Evolutionary conservation across 129 eudicot genomes (phyloP).

Genomic region (Smallanthus sonchifolius): DNA sequence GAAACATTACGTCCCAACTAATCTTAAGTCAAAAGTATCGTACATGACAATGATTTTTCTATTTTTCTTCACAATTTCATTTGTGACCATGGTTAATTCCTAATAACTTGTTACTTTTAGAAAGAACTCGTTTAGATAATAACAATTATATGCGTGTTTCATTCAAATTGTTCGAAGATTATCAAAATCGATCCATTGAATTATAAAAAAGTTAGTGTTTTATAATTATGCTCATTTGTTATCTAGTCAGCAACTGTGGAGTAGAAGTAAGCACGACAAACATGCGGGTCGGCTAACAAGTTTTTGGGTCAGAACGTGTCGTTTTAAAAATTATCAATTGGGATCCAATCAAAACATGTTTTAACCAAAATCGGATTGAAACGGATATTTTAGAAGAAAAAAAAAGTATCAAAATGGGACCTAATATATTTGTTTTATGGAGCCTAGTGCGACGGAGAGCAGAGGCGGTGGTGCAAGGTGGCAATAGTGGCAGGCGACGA

Average conservation of each 20-base stretch:
- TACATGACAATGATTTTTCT: not conserved
- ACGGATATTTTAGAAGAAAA: too few species aligned
- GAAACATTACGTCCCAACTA: constrained; percentile 5
- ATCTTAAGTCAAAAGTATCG: not conserved
- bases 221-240: not conserved
- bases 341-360: too few species aligned
- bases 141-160: not conserved
- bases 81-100: not conserved
- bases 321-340: too few species aligned
- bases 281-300: not conserved
- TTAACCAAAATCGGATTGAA: too few species aligned
- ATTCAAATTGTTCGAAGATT: too few species aligned
- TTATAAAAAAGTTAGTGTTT: not conserved
- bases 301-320: too few species aligned
- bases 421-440: too few species aligned
- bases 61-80: not conserved
- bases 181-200: not conserved
- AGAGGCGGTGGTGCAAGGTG: too few species aligned
- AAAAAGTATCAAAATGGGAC: too few species aligned
- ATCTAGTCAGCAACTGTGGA: not conserved
- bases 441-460: too few species aligned
- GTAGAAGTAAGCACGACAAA: too few species aligned
- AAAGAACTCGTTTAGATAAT: not conserved
- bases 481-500: too few species aligned
- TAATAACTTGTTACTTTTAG: not conserved